These are phyloP conservation scores for Colletotrichum euphorbiae DNA, from an alignment of 2,329 filamentous ascomycete species.

Conservation along the genomic window DNA sequence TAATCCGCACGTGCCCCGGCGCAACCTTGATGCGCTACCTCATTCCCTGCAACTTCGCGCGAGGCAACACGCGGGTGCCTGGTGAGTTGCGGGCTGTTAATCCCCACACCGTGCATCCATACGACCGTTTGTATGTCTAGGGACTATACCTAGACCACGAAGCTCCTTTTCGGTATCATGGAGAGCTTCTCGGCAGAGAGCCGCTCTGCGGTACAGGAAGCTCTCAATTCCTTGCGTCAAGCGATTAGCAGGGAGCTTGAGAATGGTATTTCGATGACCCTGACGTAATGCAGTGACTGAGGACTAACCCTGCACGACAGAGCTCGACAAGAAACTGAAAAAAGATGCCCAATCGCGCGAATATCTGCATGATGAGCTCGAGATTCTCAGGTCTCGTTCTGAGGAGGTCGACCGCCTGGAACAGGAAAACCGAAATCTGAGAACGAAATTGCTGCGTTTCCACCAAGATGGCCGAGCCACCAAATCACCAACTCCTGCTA, in stretches of 20 bases:
- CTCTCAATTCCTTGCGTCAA: conserved; percentile 54
- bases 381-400: conserved; percentile 48
- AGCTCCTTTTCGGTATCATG: conserved; percentile 45
- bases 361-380: conserved; percentile 47
- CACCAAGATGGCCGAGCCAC: conserved; percentile 34
- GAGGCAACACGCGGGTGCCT: background rate
- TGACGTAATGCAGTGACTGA: conserved; percentile 40
- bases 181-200: conserved; percentile 54
- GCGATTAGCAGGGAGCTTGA: conserved; percentile 53
- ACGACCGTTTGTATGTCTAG: conserved; percentile 2
- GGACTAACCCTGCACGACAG: conserved; percentile 42
- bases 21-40: conserved; percentile 9
- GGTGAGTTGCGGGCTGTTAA: background rate
- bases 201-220: conserved; percentile 54
- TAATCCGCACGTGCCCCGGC: background rate
- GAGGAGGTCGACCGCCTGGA: conserved; percentile 52
- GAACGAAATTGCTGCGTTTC: conserved; percentile 50
- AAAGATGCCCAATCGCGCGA: background rate
- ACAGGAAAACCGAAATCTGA: conserved; percentile 56
- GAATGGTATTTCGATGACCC: conserved; percentile 48
- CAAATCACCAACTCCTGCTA: conserved; percentile 19
- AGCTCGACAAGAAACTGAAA: conserved; percentile 43
- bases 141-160: background rate
- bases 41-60: conserved; percentile 6
- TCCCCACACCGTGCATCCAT: background rate